Conservation (phyloP, 2,329 filamentous ascomycete species). For the Madurella mycetomatis region DNA sequence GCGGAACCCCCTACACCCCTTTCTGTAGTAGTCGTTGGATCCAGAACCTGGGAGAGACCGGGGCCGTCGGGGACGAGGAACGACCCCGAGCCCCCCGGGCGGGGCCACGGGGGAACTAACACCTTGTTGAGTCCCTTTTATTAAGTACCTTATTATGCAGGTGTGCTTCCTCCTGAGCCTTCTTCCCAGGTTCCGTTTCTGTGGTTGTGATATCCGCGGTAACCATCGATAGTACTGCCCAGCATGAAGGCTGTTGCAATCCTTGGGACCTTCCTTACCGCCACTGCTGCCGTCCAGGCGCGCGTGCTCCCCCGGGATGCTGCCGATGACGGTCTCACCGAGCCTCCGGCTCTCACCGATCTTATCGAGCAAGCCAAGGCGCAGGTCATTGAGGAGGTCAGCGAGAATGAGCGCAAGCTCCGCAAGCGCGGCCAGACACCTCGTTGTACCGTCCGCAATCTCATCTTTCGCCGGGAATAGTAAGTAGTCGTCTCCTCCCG, state of each 20-base stretch:
- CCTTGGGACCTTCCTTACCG: constrained; percentile 17
- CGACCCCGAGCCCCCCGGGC: too few relatives aligned
- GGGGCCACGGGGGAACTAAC: too few relatives aligned
- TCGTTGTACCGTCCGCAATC: constrained; percentile 25
- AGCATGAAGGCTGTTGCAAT: constrained; percentile 17
- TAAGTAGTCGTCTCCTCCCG: constrained; percentile 18
- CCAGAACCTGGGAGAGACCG: too few relatives aligned
- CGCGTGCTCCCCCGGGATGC: constrained; percentile 13
- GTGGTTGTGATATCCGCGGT: neutral
- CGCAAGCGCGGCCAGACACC: constrained; percentile 22
- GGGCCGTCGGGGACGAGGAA: too few relatives aligned
- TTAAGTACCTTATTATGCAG: too few relatives aligned
- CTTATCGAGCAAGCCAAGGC: constrained; percentile 23
- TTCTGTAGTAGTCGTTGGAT: too few relatives aligned
- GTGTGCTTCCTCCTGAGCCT: too few relatives aligned
- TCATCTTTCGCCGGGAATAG: constrained; percentile 30
- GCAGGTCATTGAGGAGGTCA: constrained; percentile 18
- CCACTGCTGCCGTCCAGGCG: constrained; percentile 14
- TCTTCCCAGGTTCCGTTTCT: neutral
- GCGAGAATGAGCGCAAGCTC: constrained; percentile 19
- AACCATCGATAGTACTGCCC: neutral
- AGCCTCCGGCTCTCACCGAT: constrained; percentile 15
- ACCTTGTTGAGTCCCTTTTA: too few relatives aligned
- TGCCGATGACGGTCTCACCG: constrained; percentile 8
- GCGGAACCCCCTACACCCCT: neutral